These are phyloP conservation scores for Epichloe amarillans DNA, from an alignment of 2,329 filamentous ascomycete genomes.

Conservation along the genomic window DNA sequence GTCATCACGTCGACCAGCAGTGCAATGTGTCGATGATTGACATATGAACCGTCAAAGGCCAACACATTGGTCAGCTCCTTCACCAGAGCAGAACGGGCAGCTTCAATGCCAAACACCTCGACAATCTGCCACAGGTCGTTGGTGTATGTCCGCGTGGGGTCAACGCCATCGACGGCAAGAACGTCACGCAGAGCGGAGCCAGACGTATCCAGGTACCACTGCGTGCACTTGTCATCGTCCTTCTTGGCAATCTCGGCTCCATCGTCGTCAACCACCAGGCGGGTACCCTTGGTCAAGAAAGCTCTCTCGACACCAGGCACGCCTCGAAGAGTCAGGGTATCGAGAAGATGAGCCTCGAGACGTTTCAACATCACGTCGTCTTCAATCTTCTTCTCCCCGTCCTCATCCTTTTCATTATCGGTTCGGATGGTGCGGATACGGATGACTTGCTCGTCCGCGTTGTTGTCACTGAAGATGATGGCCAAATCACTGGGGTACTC, in stretches of 20 bases:
- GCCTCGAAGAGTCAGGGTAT: constrained; percentile 82
- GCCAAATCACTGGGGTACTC: constrained; percentile 76
- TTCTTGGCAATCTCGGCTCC: constrained; percentile 65
- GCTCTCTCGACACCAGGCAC: constrained; percentile 79
- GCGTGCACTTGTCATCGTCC: constrained; percentile 61
- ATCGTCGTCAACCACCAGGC: constrained; percentile 52
- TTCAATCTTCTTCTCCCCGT: constrained; percentile 47
- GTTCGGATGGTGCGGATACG: constrained; percentile 71
- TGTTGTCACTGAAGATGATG: constrained; percentile 95
- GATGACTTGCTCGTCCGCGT: constrained; percentile 88
- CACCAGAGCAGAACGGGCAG: constrained; percentile 73
- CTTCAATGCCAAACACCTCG: constrained; percentile 92
- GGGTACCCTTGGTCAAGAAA: constrained; percentile 75
- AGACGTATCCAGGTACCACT: constrained; percentile 93
- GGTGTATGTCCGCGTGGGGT: constrained; percentile 73
- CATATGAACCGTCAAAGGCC: constrained; percentile 97
- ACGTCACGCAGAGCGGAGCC: constrained; percentile 80
- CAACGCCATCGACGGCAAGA: constrained; percentile 75
- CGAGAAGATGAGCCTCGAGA: constrained; percentile 80
- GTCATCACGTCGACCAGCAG: constrained; percentile 97
- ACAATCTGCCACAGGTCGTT: constrained; percentile 95
- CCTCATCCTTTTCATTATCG: constrained; percentile 60
- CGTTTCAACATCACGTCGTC: constrained; percentile 90
- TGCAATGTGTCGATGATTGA: constrained; percentile 95
- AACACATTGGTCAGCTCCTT: constrained; percentile 84